Base-by-base conservation (phyloP, 192 early-diverging fungal genomes). In the Borealophlyctis nickersoniae region DNA sequence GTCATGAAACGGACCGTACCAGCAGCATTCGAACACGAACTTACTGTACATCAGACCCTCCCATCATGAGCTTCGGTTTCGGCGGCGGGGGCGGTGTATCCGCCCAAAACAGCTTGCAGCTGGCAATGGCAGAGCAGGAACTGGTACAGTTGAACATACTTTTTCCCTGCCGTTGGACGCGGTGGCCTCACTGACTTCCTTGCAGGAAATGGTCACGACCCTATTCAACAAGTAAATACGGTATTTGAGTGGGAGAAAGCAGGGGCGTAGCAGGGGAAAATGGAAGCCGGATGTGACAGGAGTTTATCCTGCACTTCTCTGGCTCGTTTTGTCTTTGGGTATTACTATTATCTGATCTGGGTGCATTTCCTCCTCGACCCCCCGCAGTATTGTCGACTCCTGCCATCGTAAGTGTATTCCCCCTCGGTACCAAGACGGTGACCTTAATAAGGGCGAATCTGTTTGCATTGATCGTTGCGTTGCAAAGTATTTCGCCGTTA, bases 401-500 rank as follows among this genome's bases (percentile, higher is more conserved):
- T 95, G 93, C 80, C 83, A 88, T 71, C 74, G 83, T 33, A 95
- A 95, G 68, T 95, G 93, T 72, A 86, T 95, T 55, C 84, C 90
- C 24, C 74, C 81, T 68, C 81, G 81, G 36, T 95, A 95, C 65
- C 78, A 76, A 59, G 92, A 93, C 61, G 79, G 75, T 49, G 88
- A 91, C 54, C 77, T 95, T 61, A 90, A 90, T 67, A 95, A 95
- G 76, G 93, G 92, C 57, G 93, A 95, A 76, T 84, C 87, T 7
- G 89, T 92, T 27, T 95, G 93, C 71, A 80, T 90, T 36, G 93
- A 95, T 70, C 88, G 93, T 39, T 95, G 93, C 56, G 89, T 90
- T 4, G 72, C 86, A 30, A 95, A 95, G 77, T 95, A 88, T 74
- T 88, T 92, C 73, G 87, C 87, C 54, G 85, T 92, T 60, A 88